Conservation (phyloP, 2,329 filamentous ascomycete species). For the Drechslera avenae region DNA sequence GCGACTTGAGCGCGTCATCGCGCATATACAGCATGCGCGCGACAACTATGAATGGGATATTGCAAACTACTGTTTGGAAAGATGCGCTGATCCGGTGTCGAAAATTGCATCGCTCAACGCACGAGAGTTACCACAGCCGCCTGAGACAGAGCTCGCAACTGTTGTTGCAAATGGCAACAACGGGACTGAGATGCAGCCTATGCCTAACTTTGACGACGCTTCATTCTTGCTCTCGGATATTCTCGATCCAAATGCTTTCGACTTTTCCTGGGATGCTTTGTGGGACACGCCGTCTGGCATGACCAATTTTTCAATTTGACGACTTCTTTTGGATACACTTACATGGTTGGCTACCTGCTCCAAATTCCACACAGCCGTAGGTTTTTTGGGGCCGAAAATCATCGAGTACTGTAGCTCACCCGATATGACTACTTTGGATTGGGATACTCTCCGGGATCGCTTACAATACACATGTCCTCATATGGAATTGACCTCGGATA, state of each 20-base stretch:
- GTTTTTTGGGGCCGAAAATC: no score
- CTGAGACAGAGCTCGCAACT: slow-evolving; percentile 23
- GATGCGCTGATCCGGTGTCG: slow-evolving; percentile 45
- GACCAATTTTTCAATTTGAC: slow-evolving; percentile 40
- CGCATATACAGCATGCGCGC: slow-evolving; percentile 54
- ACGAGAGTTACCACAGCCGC: slow-evolving; percentile 23
- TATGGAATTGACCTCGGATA: no score
- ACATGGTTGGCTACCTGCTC: no score
- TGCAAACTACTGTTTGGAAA: slow-evolving; percentile 59
- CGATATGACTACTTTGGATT: no score
- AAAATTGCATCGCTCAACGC: slow-evolving; percentile 42
- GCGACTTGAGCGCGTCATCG: slow-evolving; percentile 56
- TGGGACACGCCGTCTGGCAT: slow-evolving; percentile 46
- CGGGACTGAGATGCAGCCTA: slow-evolving; percentile 5
- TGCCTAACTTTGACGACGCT: slow-evolving; percentile 36
- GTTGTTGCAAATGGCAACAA: slow-evolving; percentile 15
- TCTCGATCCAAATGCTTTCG: slow-evolving; percentile 42
- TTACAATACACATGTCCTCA: no score
- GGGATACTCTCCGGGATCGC: no score
- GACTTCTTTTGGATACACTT: no score
- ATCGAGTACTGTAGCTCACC: no score
- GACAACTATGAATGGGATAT: slow-evolving; percentile 62
- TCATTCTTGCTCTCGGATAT: slow-evolving; percentile 39
- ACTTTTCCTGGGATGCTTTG: slow-evolving; percentile 46
- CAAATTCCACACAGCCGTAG: no score